Base-by-base conservation (phyloP, 1,284 basidiomycete species). In the Microbotryum lychnidis-dioicae region DNA sequence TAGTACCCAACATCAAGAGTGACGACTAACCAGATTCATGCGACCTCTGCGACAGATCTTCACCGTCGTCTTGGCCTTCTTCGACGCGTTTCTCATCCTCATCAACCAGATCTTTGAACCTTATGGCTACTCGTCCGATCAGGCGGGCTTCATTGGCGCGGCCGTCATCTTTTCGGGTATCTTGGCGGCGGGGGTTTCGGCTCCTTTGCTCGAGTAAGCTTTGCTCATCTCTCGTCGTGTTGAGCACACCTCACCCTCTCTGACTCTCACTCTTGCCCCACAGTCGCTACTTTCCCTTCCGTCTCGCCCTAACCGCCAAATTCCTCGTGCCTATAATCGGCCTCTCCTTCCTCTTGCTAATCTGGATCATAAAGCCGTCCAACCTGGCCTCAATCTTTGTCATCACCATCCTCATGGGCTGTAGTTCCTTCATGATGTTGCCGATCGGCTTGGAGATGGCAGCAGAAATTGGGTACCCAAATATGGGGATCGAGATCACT, bases 71-170 rank as follows among this genome's bases (percentile, higher is more conserved):
- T 31, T 56, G 8, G 54, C 46, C 9, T 56, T 56, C 8, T 56
- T 56, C 54, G 54, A 56, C 54, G 54, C 54, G 10, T 56, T 49
- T 45, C 54, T 56, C 54, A 56, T 47, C 6, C 54, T 56, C 46
- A 56, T 47, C 20, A 56, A 56, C 21, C 54, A 56, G 21, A 56
- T 56, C 45, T 56, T 56, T 16, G 54, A 56, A 16, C 46, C 54
- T 33, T 45, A 27, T 7, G 54, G 54, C 18, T 56, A 56, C 47
- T 21, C 27, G 9, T 47, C 45, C 10, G 46, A 56, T 21, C 23
- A 31, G 10, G 54, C 54, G 18, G 54, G 54, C 27, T 56, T 31
- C 47, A 48, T 56, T 10, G 54, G 54, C 14, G 54, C 54, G 2
- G 45, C 33, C 6, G 54, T 56, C n/a, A 56, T 56, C 46, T 20